Evolutionary conservation across 352 stramenopile genomes (phyloP), one percentile per base, ranked within the genome.

Genomic region (Albugo laibachii): DNA sequence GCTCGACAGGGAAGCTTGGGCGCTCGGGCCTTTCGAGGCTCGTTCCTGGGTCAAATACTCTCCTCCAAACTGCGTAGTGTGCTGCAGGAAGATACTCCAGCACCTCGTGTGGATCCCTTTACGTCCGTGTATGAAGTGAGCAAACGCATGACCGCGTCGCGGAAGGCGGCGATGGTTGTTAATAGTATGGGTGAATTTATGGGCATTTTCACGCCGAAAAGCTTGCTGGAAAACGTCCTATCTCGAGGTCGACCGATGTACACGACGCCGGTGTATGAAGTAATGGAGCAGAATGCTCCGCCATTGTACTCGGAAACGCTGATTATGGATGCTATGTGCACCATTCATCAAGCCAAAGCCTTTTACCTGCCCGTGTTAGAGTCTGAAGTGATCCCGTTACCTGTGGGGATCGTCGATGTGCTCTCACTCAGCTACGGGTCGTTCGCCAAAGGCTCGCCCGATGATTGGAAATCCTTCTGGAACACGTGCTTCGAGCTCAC

Each of bases 191-290:
- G 80, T 0, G 71, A 95, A 54, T 88, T 96, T 47, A 83, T 97
- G 52, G 94, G 94, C 36, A 78, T 99, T 55, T 96, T 98, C 56
- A 97, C 92, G 0, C 94, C 95, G 18, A 97, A 97, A 59, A 91
- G 98, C 59, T 92, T 99, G 81, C 82, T 99, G 49, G 88, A 88
- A 44, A 86, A 93, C 43, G 93, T 97, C 20, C 65, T 98, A 20
- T 84, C 92, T 0, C 93, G 88, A 45, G 83, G 85, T 34, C 66
- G 96, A 10, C 80, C 84, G 11, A 76, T 97, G 15, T 74, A 96
- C 53, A 88, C 70, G 2, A 98, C 92, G 38, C 63, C 75, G 0
- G 85, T 99, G 37, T 87, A 65, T 41, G 78, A 89, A 63, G 92
- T 98, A 1, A 92, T 93, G 80, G 53, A 79, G 35, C 71, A 85